Conservation (phyloP, 768 basidiomycete species). For the Candolleomyces efflorescens region DNA sequence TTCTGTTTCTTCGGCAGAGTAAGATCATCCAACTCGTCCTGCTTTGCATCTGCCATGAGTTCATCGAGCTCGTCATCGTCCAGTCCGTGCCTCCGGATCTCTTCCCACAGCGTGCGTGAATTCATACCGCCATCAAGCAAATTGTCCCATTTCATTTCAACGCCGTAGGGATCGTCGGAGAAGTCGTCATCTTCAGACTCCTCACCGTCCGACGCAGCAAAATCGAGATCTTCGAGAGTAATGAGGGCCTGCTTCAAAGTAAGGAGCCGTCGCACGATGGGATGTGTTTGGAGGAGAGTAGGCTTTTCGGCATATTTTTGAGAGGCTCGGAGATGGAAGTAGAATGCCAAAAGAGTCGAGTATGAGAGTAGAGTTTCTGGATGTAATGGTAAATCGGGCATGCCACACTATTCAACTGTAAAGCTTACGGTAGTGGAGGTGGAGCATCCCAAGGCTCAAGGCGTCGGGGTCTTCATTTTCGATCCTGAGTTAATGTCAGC, state of each 20-base stretch:
- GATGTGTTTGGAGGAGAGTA: conserved; percentile 60
- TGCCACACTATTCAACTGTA: no score
- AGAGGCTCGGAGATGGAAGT: conserved; percentile 78
- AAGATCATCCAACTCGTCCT: background rate
- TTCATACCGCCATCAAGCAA: conserved; percentile 35
- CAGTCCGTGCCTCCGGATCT: conserved; percentile 31
- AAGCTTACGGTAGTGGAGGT: conserved; percentile 84
- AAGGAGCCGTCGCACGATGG: conserved; percentile 72
- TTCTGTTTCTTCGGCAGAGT: background rate
- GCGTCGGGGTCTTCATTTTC: conserved; percentile 44
- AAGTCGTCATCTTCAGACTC: conserved; percentile 38
- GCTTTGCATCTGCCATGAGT: conserved; percentile 52
- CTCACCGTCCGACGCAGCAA: conserved; percentile 49
- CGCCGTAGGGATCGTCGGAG: conserved; percentile 16
- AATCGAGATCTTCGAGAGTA: conserved; percentile 83
- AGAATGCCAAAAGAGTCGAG: conserved; percentile 86
- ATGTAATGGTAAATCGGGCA: background rate
- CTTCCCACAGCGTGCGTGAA: conserved; percentile 29
- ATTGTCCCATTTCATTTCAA: conserved; percentile 23
- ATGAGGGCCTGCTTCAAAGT: conserved; percentile 77
- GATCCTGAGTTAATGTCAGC: conserved; percentile 33
- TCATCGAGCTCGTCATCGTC: conserved; percentile 50
- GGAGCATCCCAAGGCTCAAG: conserved; percentile 65
- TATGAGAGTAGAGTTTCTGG: conserved; percentile 89
- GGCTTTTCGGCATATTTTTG: conserved; percentile 60